Conservation (phyloP, 2,329 filamentous ascomycete genomes). For the Endoconidiophora polonica region DNA sequence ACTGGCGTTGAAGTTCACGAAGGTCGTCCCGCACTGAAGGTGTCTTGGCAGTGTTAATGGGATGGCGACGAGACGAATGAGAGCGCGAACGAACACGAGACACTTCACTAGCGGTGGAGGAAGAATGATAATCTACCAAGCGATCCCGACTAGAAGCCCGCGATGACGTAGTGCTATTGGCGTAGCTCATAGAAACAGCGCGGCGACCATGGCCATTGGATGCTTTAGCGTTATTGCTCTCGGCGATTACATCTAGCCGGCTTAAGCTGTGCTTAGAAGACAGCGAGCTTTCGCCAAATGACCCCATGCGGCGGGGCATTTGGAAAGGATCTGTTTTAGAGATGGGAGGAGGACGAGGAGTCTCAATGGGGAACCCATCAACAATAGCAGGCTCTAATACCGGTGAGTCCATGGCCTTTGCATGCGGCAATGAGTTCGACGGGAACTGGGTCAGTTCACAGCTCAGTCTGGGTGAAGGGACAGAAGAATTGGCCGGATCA, state of each 20-base stretch:
- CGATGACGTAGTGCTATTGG: neutral
- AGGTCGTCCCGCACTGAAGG: slow-evolving; percentile 40
- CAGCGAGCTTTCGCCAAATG: neutral
- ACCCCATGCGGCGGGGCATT: neutral
- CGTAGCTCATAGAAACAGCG: slow-evolving; percentile 6
- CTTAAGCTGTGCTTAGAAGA: slow-evolving; percentile 7
- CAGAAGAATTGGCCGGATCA: neutral
- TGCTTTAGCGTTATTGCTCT: slow-evolving; percentile 5
- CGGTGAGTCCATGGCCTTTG: neutral
- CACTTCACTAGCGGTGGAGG: neutral
- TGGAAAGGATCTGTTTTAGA: slow-evolving; percentile 1
- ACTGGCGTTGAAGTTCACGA: slow-evolving; percentile 31
- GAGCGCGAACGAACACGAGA: slow-evolving; percentile 3
- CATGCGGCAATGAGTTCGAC: neutral
- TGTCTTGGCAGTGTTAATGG: slow-evolving; percentile 36
- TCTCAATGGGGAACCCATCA: slow-evolving; percentile 9
- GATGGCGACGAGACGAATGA: slow-evolving; percentile 22
- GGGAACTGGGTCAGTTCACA: neutral
- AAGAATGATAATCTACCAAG: no score
- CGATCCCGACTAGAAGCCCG: neutral
- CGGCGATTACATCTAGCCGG: slow-evolving; percentile 7
- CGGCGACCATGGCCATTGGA: slow-evolving; percentile 5
- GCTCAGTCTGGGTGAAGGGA: neutral
- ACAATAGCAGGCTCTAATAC: slow-evolving; percentile 5
- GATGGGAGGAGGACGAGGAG: slow-evolving; percentile 8